Conservation (phyloP, 116 monocot species). For the Dioscorea cayenensis region DNA sequence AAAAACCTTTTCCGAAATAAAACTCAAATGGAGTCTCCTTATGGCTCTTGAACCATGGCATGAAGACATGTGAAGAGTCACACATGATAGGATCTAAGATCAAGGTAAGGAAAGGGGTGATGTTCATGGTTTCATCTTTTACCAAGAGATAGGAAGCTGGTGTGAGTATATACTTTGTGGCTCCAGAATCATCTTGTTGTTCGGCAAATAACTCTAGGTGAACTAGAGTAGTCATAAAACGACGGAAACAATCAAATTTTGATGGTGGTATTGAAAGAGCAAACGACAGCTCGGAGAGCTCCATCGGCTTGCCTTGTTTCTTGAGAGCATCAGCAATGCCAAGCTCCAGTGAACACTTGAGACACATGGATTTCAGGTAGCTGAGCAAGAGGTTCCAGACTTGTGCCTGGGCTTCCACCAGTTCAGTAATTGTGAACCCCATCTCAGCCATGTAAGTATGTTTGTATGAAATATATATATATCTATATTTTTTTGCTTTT, state of each 20-base stretch:
- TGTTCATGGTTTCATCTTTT: neutral
- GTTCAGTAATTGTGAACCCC: neutral
- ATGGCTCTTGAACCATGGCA: neutral
- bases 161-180: too few species aligned
- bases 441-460: neutral
- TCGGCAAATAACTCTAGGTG: conserved; percentile 4
- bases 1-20: neutral
- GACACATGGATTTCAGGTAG: conserved; percentile 14
- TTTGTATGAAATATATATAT: too few species aligned
- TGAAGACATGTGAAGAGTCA: neutral
- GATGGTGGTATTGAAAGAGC: neutral
- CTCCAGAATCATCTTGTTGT: neutral
- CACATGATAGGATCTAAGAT: neutral
- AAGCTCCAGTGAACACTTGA: conserved; percentile 31
- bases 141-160: neutral
- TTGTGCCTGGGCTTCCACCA: conserved; percentile 7
- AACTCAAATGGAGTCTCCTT: neutral
- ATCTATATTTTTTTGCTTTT: too few species aligned
- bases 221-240: conserved; percentile 18
- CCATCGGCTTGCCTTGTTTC: conserved; percentile 11
- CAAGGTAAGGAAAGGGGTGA: neutral
- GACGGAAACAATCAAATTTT: neutral
- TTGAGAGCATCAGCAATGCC: conserved; percentile 24
- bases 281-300: conserved; percentile 14
- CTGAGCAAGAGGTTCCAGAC: conserved; percentile 9